Evolutionary conservation across 805 yeast species (phyloP).

Genomic region (Candida peoriensis): DNA sequence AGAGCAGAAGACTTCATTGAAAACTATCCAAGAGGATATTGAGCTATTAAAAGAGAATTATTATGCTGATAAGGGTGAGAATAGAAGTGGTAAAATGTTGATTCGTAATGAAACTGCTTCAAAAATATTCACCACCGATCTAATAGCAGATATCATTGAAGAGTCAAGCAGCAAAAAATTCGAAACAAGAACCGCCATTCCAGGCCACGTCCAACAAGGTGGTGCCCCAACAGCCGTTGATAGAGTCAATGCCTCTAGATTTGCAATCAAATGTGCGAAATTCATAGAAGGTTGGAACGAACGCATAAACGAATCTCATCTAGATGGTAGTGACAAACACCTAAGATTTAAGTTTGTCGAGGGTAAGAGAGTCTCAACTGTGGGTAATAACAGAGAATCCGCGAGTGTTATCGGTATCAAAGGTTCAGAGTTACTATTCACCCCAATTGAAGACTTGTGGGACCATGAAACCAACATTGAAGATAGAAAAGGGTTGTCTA

Average conservation of each 20-base stretch:
- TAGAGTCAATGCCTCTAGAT: slow-evolving; percentile 82
- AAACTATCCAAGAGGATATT: slow-evolving; percentile 72
- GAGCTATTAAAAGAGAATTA: slow-evolving; percentile 62
- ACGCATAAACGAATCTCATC: slow-evolving; percentile 26
- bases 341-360: slow-evolving; percentile 47
- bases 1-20: slow-evolving; percentile 68
- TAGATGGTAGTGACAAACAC: slow-evolving; percentile 35
- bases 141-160: slow-evolving; percentile 77
- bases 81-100: slow-evolving; percentile 79
- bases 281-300: slow-evolving; percentile 67
- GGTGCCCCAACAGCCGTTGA: slow-evolving; percentile 93
- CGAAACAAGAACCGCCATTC: slow-evolving; percentile 92
- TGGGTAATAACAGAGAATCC: slow-evolving; percentile 34
- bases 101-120: slow-evolving; percentile 84
- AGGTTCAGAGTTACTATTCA: slow-evolving; percentile 59
- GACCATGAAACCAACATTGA: slow-evolving; percentile 52
- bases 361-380: slow-evolving; percentile 43
- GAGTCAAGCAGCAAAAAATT: slow-evolving; percentile 73
- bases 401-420: slow-evolving; percentile 63
- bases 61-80: slow-evolving; percentile 69
- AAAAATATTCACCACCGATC: slow-evolving; percentile 71
- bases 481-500: slow-evolving; percentile 58
- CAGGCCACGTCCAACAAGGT: slow-evolving; percentile 99
- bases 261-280: slow-evolving; percentile 84
- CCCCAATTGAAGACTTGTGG: slow-evolving; percentile 53